Conservation (phyloP, 306 rosid genomes). For the Vigna hirtella region DNA sequence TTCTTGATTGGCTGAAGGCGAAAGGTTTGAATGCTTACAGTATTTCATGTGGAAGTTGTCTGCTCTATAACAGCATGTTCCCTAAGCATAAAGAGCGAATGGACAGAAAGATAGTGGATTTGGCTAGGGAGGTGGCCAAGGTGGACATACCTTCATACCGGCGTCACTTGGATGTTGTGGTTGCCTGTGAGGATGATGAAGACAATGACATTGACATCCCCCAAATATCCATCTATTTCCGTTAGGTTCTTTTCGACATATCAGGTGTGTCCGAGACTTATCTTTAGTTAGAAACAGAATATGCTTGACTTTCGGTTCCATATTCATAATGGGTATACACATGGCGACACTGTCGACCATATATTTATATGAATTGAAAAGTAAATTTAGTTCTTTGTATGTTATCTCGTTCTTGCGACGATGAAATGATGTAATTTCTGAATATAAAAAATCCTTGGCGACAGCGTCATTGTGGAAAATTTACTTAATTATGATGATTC, state of each 20-base stretch:
- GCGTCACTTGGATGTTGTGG: slow-evolving; percentile 82
- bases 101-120: slow-evolving; percentile 86
- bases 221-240: slow-evolving; percentile 82
- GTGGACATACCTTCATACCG: slow-evolving; percentile 80
- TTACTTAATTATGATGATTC: neutral
- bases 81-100: slow-evolving; percentile 86
- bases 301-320: slow-evolving; percentile 36
- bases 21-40: slow-evolving; percentile 88
- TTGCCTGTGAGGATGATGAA: slow-evolving; percentile 95
- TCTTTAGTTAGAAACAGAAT: slow-evolving; percentile 46
- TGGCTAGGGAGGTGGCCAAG: slow-evolving; percentile 89
- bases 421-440: neutral
- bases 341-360: slow-evolving; percentile 33
- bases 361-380: slow-evolving; percentile 36
- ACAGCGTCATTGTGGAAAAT: neutral
- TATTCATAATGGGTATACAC: slow-evolving; percentile 35
- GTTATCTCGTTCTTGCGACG: slow-evolving; percentile 34
- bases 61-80: slow-evolving; percentile 91
- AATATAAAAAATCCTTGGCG: neutral
- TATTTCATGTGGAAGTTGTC: slow-evolving; percentile 91
- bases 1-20: slow-evolving; percentile 81
- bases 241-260: slow-evolving; percentile 57
- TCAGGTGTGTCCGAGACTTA: slow-evolving; percentile 38
- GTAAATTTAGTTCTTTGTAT: slow-evolving; percentile 35
- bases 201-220: slow-evolving; percentile 94